Conservation (phyloP, 179 eudicot species). For the Pouteria campechiana region DNA sequence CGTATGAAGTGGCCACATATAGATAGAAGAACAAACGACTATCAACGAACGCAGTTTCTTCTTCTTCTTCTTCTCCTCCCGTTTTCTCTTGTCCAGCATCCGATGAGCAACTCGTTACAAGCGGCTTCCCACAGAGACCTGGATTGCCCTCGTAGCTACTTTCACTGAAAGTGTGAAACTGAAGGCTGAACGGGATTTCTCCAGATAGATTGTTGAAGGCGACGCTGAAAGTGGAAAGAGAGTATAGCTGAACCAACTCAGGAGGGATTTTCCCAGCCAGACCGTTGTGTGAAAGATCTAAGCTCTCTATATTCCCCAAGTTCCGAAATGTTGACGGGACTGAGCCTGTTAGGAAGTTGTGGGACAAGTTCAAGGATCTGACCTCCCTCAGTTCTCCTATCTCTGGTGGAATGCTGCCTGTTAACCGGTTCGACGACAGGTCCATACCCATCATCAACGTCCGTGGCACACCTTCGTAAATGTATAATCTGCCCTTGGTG, state of each 20-base stretch:
- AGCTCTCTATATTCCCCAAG: background rate
- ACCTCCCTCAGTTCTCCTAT: background rate
- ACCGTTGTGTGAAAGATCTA: slow-evolving; percentile 3
- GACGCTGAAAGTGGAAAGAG: background rate
- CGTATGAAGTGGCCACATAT: background rate
- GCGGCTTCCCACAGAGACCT: background rate
- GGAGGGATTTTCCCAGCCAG: slow-evolving; percentile 2
- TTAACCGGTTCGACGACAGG: background rate
- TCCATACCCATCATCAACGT: background rate
- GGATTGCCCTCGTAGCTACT: background rate
- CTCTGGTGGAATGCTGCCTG: background rate
- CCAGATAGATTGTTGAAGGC: slow-evolving; percentile 4
- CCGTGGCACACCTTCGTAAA: background rate
- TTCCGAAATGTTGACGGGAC: slow-evolving; percentile 1
- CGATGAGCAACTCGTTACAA: background rate
- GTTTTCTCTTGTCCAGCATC: too few relatives aligned
- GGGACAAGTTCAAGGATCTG: background rate
- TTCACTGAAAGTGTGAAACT: background rate
- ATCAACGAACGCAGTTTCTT: background rate
- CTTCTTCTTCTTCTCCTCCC: background rate
- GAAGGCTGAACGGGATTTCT: background rate
- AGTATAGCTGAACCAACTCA: background rate
- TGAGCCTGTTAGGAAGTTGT: background rate
- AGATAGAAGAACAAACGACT: background rate
- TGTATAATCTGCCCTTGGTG: background rate